Evolutionary conservation across 2,329 filamentous ascomycete species (phyloP).

Genomic region (Hypoxylon sp.): DNA sequence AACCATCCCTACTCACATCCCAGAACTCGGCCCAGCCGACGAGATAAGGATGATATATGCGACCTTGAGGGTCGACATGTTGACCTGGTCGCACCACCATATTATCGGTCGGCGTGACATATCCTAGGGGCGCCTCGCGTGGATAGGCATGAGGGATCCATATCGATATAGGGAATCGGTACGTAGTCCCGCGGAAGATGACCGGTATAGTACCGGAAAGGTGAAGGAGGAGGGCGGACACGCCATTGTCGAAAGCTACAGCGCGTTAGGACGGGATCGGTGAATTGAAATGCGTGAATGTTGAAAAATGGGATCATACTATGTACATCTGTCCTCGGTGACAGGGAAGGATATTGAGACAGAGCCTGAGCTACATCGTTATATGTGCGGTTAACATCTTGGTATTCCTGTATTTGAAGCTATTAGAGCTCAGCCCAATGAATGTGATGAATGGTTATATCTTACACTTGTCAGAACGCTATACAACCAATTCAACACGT

Average conservation of each 20-base stretch:
- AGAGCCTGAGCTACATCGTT: constrained; percentile 89
- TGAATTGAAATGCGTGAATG: constrained; percentile 11
- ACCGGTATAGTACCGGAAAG: constrained; percentile 92
- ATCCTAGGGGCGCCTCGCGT: constrained; percentile 84
- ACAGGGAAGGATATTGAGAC: constrained; percentile 81
- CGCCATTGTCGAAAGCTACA: constrained; percentile 87
- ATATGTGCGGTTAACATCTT: constrained; percentile 92
- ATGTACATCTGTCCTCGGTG: constrained; percentile 92
- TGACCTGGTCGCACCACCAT: constrained; percentile 94
- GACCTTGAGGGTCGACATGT: constrained; percentile 92
- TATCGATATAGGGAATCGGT: constrained; percentile 90
- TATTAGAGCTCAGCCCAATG: constrained; percentile 13
- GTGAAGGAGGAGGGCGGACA: constrained; percentile 86
- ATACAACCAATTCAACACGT: constrained; percentile 95
- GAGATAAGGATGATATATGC: constrained; percentile 95
- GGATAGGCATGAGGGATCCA: constrained; percentile 96
- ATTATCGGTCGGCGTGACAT: constrained; percentile 86
- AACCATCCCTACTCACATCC: constrained; percentile 74
- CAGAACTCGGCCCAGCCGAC: constrained; percentile 89
- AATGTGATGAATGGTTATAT: constrained; percentile 7
- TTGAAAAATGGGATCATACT: constrained; percentile 67
- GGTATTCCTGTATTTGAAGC: constrained; percentile 77
- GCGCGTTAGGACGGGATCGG: constrained; percentile 42
- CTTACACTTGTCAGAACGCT: constrained; percentile 84
- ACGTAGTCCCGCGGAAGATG: constrained; percentile 86